Base-by-base conservation (phyloP, 2,329 filamentous ascomycete species). In the Calonectria pauciramosa region DNA sequence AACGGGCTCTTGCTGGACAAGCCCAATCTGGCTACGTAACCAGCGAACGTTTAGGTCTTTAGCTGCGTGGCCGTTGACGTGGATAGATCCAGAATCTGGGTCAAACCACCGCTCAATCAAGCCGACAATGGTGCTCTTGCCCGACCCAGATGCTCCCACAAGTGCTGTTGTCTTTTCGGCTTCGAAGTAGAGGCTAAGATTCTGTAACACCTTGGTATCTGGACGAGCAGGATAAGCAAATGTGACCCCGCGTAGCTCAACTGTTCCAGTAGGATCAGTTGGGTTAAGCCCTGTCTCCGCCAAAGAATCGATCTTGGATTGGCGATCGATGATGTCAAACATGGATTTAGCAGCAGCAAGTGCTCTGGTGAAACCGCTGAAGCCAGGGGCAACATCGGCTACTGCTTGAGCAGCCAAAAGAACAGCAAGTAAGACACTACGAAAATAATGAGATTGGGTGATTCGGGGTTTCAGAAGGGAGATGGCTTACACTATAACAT, bases 211-310 rank as follows among this genome's bases (percentile, higher is more conserved):
- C n/a, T 81, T 77, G 30, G 85, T 81, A 41, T 85, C 86, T 2
- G 88, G 87, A 3, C 90, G 86, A 10, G 88, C 86, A 44, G 90
- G 90, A 77, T 91, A 91, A 2, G 87, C 82, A 73, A 90, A 90
- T 28, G 79, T 80, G 4, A 91, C 81, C 56, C 87, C 6, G 13
- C 14, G 54, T 4, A 59, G 13, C 32, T 59, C 54, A 38, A 59
- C 54, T 18, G 54, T 38, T 38, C 54, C 32, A 26, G 11, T 59
- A 1, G 32, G 20, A 59, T 59, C 20, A 26, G 54, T 26, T 59
- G 32, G 54, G 18, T 23, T 1, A 8, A 59, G 54, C 1, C 54
- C 54, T 16, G 32, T 59, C 54, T 59, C 32, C 4, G 54, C 54
- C 13, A 59, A 10, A 0, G 32, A 59, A 38, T 59, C 54, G 3